phyloP scores from a whole-genome alignment of 1,284 basidiomycete species.

The Marasmius fiardii region DNA sequence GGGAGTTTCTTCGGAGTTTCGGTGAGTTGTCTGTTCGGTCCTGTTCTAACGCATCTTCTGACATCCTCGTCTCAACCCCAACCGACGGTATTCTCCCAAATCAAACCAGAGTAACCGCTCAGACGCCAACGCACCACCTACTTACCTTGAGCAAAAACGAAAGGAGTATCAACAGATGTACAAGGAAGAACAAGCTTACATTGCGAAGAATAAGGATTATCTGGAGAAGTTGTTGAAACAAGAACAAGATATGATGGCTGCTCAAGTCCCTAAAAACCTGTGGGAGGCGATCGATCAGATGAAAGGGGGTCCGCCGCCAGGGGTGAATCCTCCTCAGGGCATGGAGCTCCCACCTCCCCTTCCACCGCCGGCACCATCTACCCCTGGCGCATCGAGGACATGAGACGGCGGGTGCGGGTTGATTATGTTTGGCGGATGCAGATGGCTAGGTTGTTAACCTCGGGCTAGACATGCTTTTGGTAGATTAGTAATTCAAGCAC shows the following conservation, averaged over 20 bases:
- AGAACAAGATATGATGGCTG: conserved; percentile 73
- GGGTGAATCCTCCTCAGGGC: too few relatives aligned
- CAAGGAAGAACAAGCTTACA: conserved; percentile 85
- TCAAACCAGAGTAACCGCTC: conserved; percentile 18
- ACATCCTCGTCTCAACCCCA: neutral
- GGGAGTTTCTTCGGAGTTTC: conserved; percentile 57
- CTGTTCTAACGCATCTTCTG: neutral
- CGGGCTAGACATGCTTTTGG: neutral
- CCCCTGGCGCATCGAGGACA: neutral
- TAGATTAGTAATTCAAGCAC: neutral
- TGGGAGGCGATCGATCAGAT: conserved; percentile 43
- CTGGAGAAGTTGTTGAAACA: conserved; percentile 80
- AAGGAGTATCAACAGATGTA: conserved; percentile 84
- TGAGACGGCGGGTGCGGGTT: neutral
- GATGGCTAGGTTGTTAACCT: neutral
- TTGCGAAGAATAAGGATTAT: conserved; percentile 76
- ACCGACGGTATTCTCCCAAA: conserved; percentile 5
- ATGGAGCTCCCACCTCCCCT: neutral
- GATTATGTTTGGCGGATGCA: neutral
- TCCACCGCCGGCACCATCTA: neutral
- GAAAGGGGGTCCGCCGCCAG: conserved; percentile 22
- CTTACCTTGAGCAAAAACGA: conserved; percentile 90
- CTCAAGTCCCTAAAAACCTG: conserved; percentile 39
- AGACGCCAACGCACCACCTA: conserved; percentile 54
- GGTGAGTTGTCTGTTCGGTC: conserved; percentile 23